Conservation (phyloP, 148 eudicot species). For the Rhododendron griersonianum region DNA sequence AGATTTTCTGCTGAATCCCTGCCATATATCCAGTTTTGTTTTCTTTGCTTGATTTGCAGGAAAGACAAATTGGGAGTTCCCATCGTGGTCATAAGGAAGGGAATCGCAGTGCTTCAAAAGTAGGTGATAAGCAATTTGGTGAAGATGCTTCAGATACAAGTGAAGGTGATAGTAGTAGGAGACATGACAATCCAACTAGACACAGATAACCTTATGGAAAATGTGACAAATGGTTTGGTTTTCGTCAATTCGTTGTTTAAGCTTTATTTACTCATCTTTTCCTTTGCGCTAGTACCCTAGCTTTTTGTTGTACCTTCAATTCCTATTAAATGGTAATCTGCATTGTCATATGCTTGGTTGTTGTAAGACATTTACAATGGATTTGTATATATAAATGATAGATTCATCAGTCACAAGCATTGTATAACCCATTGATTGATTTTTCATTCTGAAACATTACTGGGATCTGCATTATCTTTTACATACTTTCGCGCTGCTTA, state of each 20-base stretch:
- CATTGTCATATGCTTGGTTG: not conserved
- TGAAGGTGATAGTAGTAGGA: constrained; percentile 52
- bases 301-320: not conserved
- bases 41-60: constrained; percentile 35
- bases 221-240: not conserved
- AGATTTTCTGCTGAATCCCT: not conserved
- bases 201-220: constrained; percentile 39
- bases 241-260: constrained; percentile 11
- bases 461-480: not conserved
- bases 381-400: not conserved
- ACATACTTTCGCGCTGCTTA: not conserved
- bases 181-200: constrained; percentile 34
- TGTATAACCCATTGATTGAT: not conserved
- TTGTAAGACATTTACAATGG: not conserved
- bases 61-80: constrained; percentile 43
- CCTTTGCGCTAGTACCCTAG: not conserved
- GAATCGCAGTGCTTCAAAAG: constrained; percentile 23
- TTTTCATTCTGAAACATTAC: not conserved
- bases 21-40: not conserved
- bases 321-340: not conserved
- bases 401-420: not conserved
- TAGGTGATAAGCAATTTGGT: constrained; percentile 27
- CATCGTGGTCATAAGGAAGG: constrained; percentile 36
- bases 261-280: constrained; percentile 4
- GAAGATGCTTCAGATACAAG: constrained; percentile 53